These are phyloP conservation scores for Penicillium sp. DNA, from an alignment of 2,329 filamentous ascomycete genomes.

Conservation along the genomic window DNA sequence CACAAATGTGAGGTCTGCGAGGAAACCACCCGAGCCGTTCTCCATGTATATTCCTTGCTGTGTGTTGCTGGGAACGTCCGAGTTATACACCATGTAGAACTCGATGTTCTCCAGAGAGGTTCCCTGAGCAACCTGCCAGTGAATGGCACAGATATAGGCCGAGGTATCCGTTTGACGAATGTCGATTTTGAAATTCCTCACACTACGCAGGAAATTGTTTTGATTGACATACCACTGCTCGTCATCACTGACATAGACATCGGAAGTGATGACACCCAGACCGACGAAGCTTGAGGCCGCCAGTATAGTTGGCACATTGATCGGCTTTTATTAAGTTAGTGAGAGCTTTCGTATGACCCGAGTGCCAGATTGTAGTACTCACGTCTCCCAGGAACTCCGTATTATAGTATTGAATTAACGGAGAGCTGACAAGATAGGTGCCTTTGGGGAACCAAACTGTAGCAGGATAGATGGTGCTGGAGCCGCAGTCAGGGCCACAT, in stretches of 20 bases:
- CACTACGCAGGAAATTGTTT: constrained; percentile 23
- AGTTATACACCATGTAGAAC: constrained; percentile 61
- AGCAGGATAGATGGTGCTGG: constrained; percentile 69
- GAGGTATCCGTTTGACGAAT: constrained; percentile 32
- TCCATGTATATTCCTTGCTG: constrained; percentile 31
- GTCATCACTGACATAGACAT: constrained; percentile 18
- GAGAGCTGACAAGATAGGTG: constrained; percentile 21
- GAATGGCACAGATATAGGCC: constrained; percentile 52
- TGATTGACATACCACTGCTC: constrained; percentile 17
- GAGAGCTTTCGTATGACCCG: too few relatives aligned
- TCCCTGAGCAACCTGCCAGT: constrained; percentile 73
- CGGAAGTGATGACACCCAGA: constrained; percentile 21
- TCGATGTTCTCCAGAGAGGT: constrained; percentile 70
- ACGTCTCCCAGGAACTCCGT: constrained; percentile 23
- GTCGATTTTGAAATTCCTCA: constrained; percentile 26
- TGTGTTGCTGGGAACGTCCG: constrained; percentile 27
- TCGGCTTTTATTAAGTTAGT: neutral
- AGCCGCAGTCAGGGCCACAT: constrained; percentile 73
- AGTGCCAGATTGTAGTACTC: neutral
- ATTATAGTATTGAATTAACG: constrained; percentile 25
- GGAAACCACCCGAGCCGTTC: constrained; percentile 54
- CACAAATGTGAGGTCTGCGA: constrained; percentile 57
- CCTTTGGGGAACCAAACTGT: constrained; percentile 75
- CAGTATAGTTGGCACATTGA: constrained; percentile 18
- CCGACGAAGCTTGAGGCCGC: constrained; percentile 23